Percentiles rank a stretch among this genome's conserved stretches.
phyloP scores from a whole-genome alignment of 495 filamentous ascomycete genomes.

The Talaromyces liani region DNA sequence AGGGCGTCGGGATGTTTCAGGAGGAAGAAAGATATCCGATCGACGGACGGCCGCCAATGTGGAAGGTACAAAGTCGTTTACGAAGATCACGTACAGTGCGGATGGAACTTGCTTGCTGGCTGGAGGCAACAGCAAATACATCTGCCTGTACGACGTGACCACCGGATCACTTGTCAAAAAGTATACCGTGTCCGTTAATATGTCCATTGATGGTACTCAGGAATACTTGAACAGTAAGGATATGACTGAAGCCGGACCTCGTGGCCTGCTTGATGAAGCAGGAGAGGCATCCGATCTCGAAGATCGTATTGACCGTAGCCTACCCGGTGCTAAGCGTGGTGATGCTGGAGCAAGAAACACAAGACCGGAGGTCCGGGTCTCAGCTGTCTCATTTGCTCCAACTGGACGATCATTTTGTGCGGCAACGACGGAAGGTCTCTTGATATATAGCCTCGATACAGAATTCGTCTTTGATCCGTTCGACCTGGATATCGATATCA shows the following conservation, averaged over 20 bases:
- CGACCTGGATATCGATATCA: conserved; percentile 89
- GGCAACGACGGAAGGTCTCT: conserved; percentile 85
- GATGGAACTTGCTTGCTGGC: conserved; percentile 88
- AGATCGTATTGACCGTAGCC: conserved; percentile 68
- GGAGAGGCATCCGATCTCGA: conserved; percentile 87
- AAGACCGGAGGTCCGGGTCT: conserved; percentile 78
- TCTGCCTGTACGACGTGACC: conserved; percentile 86
- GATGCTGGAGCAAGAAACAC: conserved; percentile 71
- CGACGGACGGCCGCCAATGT: conserved; percentile 85
- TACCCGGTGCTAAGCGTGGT: conserved; percentile 84
- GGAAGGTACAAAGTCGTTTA: conserved; percentile 83
- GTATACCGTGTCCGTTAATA: conserved; percentile 87
- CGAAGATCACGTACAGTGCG: conserved; percentile 77
- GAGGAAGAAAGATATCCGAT: conserved; percentile 79
- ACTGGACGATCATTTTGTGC: conserved; percentile 88
- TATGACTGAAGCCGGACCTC: conserved; percentile 84
- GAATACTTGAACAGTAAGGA: conserved; percentile 90
- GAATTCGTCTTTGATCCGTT: conserved; percentile 82
- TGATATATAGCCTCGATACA: conserved; percentile 85
- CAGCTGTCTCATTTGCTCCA: conserved; percentile 78
- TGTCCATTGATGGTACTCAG: conserved; percentile 89
- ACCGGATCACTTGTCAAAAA: conserved; percentile 90
- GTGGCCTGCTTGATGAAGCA: conserved; percentile 71
- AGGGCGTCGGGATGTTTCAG: conserved; percentile 84
- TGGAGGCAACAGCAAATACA: conserved; percentile 92